Base-by-base conservation (phyloP, 148 eudicot species). In the Fagopyrum tataricum region DNA sequence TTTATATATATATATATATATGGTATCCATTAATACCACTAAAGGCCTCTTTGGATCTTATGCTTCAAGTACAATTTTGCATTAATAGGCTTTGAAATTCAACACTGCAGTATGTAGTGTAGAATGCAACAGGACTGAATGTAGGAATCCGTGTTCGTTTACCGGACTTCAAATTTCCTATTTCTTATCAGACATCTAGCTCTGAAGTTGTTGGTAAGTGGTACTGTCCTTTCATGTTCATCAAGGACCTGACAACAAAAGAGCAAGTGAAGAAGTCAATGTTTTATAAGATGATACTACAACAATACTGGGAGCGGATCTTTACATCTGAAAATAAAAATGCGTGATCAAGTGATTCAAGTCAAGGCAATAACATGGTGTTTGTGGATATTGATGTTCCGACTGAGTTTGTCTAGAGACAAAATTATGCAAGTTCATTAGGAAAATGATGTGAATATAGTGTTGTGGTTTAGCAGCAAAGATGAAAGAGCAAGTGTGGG, bases 251-350 rank as follows among this genome's bases (percentile, higher is more conserved):
- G 37, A 31, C 39, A 2, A n/a, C 17, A 52, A 81, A 72, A 40
- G 82, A 84, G 17, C 91, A 80, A 48, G 62, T 88, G 49, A 81
- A 85, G 61, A 48, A 20, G 2, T 84, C 92, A 0, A 14, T 80
- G 72, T 90, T 79, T 39, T 90, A 87, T 23, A 86, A 83, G 74
- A 83, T 90, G 86, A 85, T 84, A 11, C 86, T 92, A 2, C 87
- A 90, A 79, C 90, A 81, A 75, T 76, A 77, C 71, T 90, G 91
- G 96, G 91, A 90, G 64, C 79, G 80, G 48, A 78, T 92, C 49
- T 87, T 86, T 18, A 10, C 43, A 1, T 55, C 64, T 40, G 80
- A 79, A 4, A 82, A 78, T 10, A 15, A 43, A 24, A 42, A 46
- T 3, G 43, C 21, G 31, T 61, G 55, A 14, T 51, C 55, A 17